A percentile compares a stretch with the other conserved stretches of the same genome.
phyloP scores from a whole-genome alignment of 2,329 filamentous ascomycete species.

The Nigrograna mackinnonii region DNA sequence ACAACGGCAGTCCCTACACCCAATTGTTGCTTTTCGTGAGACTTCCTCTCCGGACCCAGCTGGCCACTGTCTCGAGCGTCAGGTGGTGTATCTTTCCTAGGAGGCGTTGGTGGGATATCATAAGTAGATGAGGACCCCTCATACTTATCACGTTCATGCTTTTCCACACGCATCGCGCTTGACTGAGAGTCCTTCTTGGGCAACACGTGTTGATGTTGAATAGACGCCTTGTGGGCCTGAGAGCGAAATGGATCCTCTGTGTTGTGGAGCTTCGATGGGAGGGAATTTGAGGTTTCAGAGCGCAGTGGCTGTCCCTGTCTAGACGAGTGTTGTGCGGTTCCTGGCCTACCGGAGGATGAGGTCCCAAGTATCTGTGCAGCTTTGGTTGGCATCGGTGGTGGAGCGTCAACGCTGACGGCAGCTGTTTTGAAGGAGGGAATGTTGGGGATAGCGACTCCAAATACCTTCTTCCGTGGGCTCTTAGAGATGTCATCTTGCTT shows the following conservation, averaged over 20 bases:
- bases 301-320: neutral
- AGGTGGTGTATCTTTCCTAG: conserved; percentile 49
- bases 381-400: conserved; percentile 29
- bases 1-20: too few relatives aligned
- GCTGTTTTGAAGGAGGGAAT: conserved; percentile 18
- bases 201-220: too few relatives aligned
- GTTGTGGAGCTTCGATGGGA: conserved; percentile 22
- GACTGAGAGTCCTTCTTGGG: too few relatives aligned
- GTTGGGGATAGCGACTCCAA: conserved; percentile 34
- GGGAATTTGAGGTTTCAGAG: conserved; percentile 28
- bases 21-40: neutral
- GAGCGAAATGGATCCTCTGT: too few relatives aligned
- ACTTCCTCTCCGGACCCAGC: neutral
- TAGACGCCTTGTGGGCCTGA: too few relatives aligned
- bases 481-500: conserved; percentile 19
- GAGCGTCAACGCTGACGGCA: neutral
- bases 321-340: neutral
- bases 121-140: neutral
- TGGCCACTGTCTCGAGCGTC: conserved; percentile 3
- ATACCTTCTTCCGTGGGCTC: conserved; percentile 46
- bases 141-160: neutral
- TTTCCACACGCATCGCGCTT: neutral
- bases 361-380: conserved; percentile 41
- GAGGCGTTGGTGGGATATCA: conserved; percentile 43
- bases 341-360: neutral